phyloP scores from a whole-genome alignment of 1,139 yeast genomes.

The Meyerozyma elateridarum region DNA sequence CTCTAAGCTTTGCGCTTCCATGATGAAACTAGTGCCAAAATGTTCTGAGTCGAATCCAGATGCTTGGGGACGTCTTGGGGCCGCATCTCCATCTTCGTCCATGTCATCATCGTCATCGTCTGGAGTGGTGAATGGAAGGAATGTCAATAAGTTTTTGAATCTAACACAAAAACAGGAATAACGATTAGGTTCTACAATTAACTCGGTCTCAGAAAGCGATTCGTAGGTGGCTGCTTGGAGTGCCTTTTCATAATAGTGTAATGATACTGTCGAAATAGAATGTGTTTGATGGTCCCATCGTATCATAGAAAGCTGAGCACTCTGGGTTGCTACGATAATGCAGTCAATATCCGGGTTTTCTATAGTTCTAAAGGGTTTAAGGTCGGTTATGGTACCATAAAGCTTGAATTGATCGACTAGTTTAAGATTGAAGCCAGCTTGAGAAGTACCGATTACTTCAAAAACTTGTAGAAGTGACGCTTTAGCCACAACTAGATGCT shows the following conservation, averaged over 20 bases:
- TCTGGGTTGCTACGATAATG: constrained; percentile 62
- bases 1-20: constrained; percentile 55
- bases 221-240: constrained; percentile 49
- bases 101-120: constrained; percentile 43
- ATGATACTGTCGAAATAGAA: constrained; percentile 62
- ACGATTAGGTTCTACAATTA: constrained; percentile 62
- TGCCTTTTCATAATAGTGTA: constrained; percentile 82
- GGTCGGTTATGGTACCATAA: constrained; percentile 64
- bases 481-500: constrained; percentile 65
- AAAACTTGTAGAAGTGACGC: constrained; percentile 71
- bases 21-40: constrained; percentile 50
- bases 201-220: constrained; percentile 40
- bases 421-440: constrained; percentile 31
- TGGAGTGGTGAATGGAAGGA: constrained; percentile 58
- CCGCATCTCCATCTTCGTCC: constrained; percentile 25
- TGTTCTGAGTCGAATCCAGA: constrained; percentile 6
- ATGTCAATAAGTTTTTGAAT: constrained; percentile 67
- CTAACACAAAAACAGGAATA: constrained; percentile 59
- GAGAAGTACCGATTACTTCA: constrained; percentile 25
- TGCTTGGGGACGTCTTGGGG: constrained; percentile 6
- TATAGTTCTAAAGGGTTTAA: constrained; percentile 48
- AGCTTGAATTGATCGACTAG: constrained; percentile 64
- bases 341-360: constrained; percentile 53
- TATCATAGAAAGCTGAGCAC: constrained; percentile 74
- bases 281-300: constrained; percentile 59